Evolutionary conservation across 306 rosid genomes (phyloP), one percentile per base, ranked within the genome.

Genomic region (Casuarina cunninghamiana): DNA sequence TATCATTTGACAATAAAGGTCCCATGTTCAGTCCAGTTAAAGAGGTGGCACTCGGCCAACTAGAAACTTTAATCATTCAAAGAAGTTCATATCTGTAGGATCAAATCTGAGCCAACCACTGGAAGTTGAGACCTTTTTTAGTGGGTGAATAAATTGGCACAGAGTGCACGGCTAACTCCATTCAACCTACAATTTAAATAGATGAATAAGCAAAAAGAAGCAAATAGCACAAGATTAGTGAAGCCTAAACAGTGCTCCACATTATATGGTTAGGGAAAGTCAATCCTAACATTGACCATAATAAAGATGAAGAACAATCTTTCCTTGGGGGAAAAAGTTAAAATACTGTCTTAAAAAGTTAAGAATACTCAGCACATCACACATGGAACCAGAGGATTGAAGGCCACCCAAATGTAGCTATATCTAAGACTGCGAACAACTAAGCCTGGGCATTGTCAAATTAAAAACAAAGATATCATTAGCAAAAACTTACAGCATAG

Each of bases 401-500:
- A 61, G 35, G 35, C 4, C 17, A 5, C 43, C 16, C 48, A 6
- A 21, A 66, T 66, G 32, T 21, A 66, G 16, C 42, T 42, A 67
- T 42, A 17, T 11, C 71, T 17, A 7, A 67, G 50, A n/a, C 71
- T 13, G 10, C 65, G 6, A 58, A 42, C 39, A 26, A 63, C 39
- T 37, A n/a, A 21, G 68, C 43, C 41, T 2, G 37, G 38, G n/a
- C 62, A 70, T 26, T 45, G 69, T 45, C 53, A 53, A 49, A 39
- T 38, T 37, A 77, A 57, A 39, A 67, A 58, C 16, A 73, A 45
- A 50, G 5, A 71, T 53, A 48, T 26, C 42, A 10, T 13, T 26
- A 45, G 6, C 0, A 8, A 76, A 10, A 46, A 86, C 93, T 87
- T 84, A 92, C 98, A 75, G 91, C 97, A 77, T 95, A 95, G 60